Base-by-base conservation (phyloP, 1,284 basidiomycete species). In the Fistulina hepatica region DNA sequence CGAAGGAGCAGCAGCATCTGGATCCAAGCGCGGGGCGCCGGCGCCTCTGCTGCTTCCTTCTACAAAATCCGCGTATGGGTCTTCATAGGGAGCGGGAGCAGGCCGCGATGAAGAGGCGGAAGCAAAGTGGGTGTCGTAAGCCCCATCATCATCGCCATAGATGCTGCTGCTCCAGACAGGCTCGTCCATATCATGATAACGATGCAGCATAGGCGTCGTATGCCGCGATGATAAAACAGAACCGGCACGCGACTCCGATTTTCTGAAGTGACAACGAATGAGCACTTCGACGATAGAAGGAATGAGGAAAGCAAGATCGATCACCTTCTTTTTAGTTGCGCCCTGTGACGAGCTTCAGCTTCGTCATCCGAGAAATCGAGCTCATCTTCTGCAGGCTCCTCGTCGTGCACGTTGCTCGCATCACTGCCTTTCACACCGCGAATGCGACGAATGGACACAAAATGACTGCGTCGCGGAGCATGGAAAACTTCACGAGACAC, bases 281-380 rank as follows among this genome's bases (percentile, higher is more conserved):
- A 24, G 28, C 19, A 13, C 13, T 19, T 31, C 10, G 26, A 33
- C 43, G 12, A 24, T n/a, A 15, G 6, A 27, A 19, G 26, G 34
- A 31, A 21, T 31, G 13, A 13, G 13, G 10, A 31, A 19, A 19
- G 28, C 19, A 19, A 16, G 10, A 16, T 7, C 5, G 12, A 16
- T 21, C 24, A 34, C 31, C 16, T 30, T 31, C 20, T 16, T 30
- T 65, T 73, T 51, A 65, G 63, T 51, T 72, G 74, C 30, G 68
- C 52, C 30, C 54, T 71, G 81, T 49, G 76, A 69, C 23, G 73
- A 12, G 75, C 73, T 54, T 94, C 90, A 39, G 78, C 71, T 53
- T 94, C 89, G 48, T 94, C 89, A 44, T 94, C 90, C 5, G 84
- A 89, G 53, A 90, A 94, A 50, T 93, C 89, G 13, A 88, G 51